phyloP scores from a whole-genome alignment of 2,329 filamentous ascomycete genomes.

The Ophiostoma piceae region DNA sequence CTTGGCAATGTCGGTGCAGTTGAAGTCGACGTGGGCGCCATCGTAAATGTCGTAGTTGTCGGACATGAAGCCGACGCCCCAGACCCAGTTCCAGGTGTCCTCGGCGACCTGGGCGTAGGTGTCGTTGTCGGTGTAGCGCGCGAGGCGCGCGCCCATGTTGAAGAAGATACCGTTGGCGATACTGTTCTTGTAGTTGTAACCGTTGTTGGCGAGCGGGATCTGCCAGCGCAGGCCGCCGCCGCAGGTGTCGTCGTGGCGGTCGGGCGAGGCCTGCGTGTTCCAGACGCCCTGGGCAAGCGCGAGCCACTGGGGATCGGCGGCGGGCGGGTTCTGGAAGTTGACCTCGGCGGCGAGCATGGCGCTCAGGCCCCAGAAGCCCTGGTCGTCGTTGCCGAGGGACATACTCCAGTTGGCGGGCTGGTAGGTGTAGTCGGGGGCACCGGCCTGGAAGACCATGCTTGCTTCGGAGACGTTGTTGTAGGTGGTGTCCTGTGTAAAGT shows the following conservation, averaged over 20 bases:
- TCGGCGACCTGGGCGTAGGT: conserved; percentile 75
- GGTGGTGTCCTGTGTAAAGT: conserved; percentile 44
- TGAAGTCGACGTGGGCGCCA: conserved; percentile 51
- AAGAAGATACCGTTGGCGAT: conserved; percentile 49
- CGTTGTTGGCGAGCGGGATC: conserved; percentile 75
- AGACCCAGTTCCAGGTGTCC: conserved; percentile 67
- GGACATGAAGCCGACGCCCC: conserved; percentile 52
- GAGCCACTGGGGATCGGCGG: conserved; percentile 59
- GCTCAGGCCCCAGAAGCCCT: conserved; percentile 68
- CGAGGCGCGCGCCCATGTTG: conserved; percentile 54
- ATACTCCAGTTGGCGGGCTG: conserved; percentile 67
- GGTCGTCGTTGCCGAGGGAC: conserved; percentile 66
- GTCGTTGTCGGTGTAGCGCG: conserved; percentile 67
- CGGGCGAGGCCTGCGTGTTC: conserved; percentile 60
- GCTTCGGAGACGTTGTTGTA: conserved; percentile 65
- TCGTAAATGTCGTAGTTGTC: conserved; percentile 55
- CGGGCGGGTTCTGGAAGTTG: conserved; percentile 57
- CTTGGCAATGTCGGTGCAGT: conserved; percentile 50
- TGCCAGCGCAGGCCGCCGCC: conserved; percentile 76
- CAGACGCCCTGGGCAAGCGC: conserved; percentile 73
- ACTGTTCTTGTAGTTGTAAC: conserved; percentile 65
- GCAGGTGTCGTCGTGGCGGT: conserved; percentile 65
- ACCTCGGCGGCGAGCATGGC: conserved; percentile 67
- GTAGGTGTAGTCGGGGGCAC: conserved; percentile 62
- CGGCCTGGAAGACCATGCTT: conserved; percentile 69